Percentiles rank a stretch among this genome's conserved stretches.
These are phyloP conservation scores for Sporothrix variecibatus DNA, from an alignment of 2,329 filamentous ascomycete species.

Conservation along the genomic window DNA sequence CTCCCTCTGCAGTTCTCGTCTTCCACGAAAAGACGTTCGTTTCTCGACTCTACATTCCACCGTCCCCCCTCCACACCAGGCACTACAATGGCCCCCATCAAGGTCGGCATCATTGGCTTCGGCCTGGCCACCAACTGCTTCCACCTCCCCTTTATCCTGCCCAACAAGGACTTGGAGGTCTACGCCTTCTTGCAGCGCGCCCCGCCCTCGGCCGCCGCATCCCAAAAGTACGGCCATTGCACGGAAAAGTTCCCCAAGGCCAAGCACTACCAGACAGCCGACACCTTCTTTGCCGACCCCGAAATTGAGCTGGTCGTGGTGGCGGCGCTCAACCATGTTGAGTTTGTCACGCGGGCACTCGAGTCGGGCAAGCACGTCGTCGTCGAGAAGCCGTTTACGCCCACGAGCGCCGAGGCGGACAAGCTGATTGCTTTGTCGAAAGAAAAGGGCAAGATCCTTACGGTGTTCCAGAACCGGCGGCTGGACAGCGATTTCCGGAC, in stretches of 20 bases:
- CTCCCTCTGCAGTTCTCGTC: neutral
- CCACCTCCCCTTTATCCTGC: constrained; percentile 53
- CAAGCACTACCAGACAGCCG: constrained; percentile 59
- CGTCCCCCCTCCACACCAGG: neutral
- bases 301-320: constrained; percentile 64
- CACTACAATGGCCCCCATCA: constrained; percentile 38
- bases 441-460: constrained; percentile 49
- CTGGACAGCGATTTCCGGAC: constrained; percentile 65
- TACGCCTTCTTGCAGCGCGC: constrained; percentile 53
- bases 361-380: constrained; percentile 58
- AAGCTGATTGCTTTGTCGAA: constrained; percentile 53
- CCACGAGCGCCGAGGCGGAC: constrained; percentile 58
- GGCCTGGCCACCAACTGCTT: constrained; percentile 51
- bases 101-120: constrained; percentile 54
- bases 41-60: neutral
- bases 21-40: neutral
- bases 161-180: constrained; percentile 49
- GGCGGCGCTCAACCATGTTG: constrained; percentile 59
- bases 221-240: constrained; percentile 44
- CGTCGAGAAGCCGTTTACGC: constrained; percentile 41
- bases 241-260: constrained; percentile 50
- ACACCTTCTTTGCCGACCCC: constrained; percentile 60
- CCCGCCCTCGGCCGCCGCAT: constrained; percentile 30
- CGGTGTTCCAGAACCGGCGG: constrained; percentile 56
- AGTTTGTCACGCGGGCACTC: constrained; percentile 56